These are phyloP conservation scores for Solidago caesia DNA, from an alignment of 129 eudicot species.

Conservation along the genomic window DNA sequence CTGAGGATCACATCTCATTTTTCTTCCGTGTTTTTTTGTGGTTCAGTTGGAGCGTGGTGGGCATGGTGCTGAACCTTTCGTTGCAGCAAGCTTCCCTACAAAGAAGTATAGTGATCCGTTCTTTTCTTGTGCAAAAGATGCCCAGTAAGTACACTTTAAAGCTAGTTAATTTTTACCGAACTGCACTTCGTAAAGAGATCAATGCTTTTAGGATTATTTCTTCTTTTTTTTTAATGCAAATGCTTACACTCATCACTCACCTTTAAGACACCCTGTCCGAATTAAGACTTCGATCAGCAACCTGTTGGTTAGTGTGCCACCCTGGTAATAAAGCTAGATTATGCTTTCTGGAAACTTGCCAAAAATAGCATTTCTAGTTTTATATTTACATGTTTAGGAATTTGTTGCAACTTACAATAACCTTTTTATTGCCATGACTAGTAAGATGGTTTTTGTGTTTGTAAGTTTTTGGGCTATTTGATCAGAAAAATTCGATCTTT, in stretches of 20 bases:
- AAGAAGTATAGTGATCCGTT: constrained; percentile 71
- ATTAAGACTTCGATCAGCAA: no score
- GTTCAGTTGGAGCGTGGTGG: constrained; percentile 77
- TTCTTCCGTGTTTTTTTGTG: constrained; percentile 6
- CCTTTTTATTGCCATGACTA: neutral
- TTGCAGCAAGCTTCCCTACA: constrained; percentile 73
- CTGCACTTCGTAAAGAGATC: neutral
- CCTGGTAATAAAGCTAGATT: no score
- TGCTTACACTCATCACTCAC: no score
- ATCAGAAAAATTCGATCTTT: constrained; percentile 9
- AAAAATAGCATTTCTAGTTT: neutral
- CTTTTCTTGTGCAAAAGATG: constrained; percentile 58
- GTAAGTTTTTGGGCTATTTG: constrained; percentile 4
- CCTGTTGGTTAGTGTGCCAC: no score
- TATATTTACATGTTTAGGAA: neutral
- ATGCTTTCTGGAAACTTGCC: no score
- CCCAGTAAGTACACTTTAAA: constrained; percentile 59
- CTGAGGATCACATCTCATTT: neutral
- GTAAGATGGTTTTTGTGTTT: constrained; percentile 8
- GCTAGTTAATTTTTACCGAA: neutral
- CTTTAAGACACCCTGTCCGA: no score
- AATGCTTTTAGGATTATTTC: neutral
- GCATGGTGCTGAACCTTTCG: constrained; percentile 71
- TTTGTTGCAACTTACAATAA: constrained; percentile 12
- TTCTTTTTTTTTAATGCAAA: no score